phyloP scores from a whole-genome alignment of 108 stramenopile genomes.

The Schizochytrium sp. region DNA sequence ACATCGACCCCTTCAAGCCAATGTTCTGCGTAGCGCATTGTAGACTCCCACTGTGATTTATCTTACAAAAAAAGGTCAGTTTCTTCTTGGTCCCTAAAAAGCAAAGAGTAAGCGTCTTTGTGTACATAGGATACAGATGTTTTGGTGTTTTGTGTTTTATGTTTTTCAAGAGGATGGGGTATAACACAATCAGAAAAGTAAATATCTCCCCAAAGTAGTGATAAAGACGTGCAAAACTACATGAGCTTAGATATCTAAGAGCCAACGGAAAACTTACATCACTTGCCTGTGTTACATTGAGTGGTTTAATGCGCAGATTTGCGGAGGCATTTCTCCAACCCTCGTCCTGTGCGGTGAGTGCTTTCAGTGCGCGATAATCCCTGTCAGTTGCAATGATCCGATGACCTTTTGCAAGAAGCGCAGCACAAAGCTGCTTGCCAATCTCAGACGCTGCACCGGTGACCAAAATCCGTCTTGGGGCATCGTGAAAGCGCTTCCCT shows the following conservation, averaged over 20 bases:
- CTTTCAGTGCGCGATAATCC: background rate
- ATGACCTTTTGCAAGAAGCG: constrained; percentile 2
- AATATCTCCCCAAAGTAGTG: background rate
- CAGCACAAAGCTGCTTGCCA: background rate
- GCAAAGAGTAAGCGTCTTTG: background rate
- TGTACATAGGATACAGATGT: no score
- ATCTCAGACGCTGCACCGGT: background rate
- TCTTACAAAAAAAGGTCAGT: background rate
- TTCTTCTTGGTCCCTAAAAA: background rate
- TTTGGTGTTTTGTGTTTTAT: no score
- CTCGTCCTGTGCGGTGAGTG: background rate
- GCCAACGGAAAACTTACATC: background rate
- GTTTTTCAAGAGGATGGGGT: no score
- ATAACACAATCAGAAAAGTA: background rate
- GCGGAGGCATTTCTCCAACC: background rate
- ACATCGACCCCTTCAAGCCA: background rate
- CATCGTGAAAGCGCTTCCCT: background rate
- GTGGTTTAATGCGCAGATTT: background rate
- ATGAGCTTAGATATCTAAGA: background rate
- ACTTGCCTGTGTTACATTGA: constrained; percentile 1
- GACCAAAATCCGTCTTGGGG: background rate
- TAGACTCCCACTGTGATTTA: constrained; percentile 27
- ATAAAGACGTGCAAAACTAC: background rate
- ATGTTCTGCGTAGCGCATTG: constrained; percentile 13
- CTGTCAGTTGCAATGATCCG: background rate